These are phyloP conservation scores for Stephania japonica DNA, from an alignment of 164 flowering plant species.

Conservation along the genomic window DNA sequence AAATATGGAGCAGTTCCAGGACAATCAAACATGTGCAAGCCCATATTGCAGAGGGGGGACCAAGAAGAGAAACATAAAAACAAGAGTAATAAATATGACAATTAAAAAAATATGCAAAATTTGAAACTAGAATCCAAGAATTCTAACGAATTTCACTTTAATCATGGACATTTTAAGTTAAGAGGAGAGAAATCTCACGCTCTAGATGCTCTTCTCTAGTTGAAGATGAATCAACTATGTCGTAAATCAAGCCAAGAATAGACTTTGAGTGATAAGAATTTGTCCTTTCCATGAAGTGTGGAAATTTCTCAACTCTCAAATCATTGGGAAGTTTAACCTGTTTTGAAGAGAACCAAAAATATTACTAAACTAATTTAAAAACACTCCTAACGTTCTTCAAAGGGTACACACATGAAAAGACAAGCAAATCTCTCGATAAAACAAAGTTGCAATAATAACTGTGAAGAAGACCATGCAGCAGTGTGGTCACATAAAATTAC, in stretches of 20 bases:
- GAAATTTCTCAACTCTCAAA: constrained; percentile 42
- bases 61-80: too few species aligned
- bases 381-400: background rate
- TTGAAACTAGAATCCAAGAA: too few species aligned
- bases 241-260: constrained; percentile 62
- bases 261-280: constrained; percentile 43
- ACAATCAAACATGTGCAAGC: too few species aligned
- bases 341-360: constrained; percentile 4
- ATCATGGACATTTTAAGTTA: too few species aligned
- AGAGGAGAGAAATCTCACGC: constrained; percentile 25
- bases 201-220: background rate
- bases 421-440: background rate
- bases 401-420: background rate
- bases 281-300: constrained; percentile 54
- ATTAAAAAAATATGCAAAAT: too few species aligned
- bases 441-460: background rate
- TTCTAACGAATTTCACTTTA: too few species aligned
- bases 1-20: too few species aligned
- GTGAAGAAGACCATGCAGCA: background rate
- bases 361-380: background rate
- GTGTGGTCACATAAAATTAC: background rate
- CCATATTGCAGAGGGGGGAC: too few species aligned
- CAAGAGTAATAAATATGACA: too few species aligned
- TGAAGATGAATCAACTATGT: constrained; percentile 29
- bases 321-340: constrained; percentile 52